Base-by-base conservation (phyloP, 176 grass and related monocot genomes). In the Oryza officinalis region DNA sequence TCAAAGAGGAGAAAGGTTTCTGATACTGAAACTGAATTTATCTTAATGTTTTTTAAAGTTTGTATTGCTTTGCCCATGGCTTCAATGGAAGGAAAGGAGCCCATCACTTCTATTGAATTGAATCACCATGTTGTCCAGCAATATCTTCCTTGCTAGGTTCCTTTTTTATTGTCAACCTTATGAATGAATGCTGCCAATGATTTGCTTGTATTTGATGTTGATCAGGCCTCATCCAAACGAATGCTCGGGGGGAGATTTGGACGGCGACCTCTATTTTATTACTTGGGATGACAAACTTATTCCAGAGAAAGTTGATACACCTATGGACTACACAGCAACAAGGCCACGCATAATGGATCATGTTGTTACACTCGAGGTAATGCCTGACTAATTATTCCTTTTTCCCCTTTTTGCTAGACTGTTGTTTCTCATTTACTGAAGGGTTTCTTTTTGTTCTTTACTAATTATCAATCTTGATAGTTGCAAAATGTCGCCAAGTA, bases 221-320 rank as follows among this genome's bases (percentile, higher is more conserved):
- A 73, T 82, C 76, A 98, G 96, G 83, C 96, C 96, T 65, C 93
- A 98, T 92, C 96, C 96, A 41, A 95, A 94, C 71, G 96, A 98
- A 84, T 98, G 96, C 76, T 98, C 96, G 0, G 96, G 96, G 31
- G 96, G 93, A 15, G 96, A 98, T 94, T 85, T 98, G 80, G 93
- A 98, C 76, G 96, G 96, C 12, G 96, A 98, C 63, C 83, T 95
- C 70, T 98, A 92, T 86, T 98, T 96, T 85, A 76, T 98, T 83
- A 90, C 92, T 63, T 96, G 96, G 96, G 89, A 98, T 85, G 83
- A 93, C 64, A 89, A 75, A 65, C 87, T 98, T 63, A 92, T 98
- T 64, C 96, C 96, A 12, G 82, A 89, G 75, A 85, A 96, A 66
- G 89, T 82, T 35, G 93, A 94, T 78, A 61, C 89, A 84, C 93